Conservation (phyloP, 768 basidiomycete genomes). For the Xanthoconium purpureum region DNA sequence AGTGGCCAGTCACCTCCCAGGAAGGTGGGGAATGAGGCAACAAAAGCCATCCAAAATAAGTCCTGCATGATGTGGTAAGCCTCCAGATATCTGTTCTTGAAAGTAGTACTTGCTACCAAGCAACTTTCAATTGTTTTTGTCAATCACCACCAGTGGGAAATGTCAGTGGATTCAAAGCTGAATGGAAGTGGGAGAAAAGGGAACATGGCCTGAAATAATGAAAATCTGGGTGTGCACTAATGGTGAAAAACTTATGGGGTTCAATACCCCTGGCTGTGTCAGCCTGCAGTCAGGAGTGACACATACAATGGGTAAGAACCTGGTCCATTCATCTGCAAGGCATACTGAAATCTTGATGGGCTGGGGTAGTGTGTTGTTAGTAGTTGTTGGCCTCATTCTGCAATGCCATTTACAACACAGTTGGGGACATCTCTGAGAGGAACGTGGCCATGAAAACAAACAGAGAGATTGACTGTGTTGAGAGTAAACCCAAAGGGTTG, state of each 20-base stretch:
- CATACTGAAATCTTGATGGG: neutral
- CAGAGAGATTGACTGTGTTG: neutral
- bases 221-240: neutral
- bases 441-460: neutral
- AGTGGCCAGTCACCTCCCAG: neutral
- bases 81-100: neutral
- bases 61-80: neutral
- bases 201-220: neutral
- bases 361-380: neutral
- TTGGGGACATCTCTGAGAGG: neutral
- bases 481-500: neutral
- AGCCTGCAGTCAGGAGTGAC: neutral
- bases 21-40: neutral
- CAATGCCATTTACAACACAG: neutral
- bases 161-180: neutral
- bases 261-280: neutral
- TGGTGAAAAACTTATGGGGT: neutral
- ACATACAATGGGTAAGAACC: neutral
- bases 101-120: neutral
- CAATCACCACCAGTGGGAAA: neutral
- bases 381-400: neutral
- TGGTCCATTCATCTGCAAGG: neutral
- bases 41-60: conserved; percentile 3
- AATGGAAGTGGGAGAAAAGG: neutral
- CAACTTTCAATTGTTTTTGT: neutral